phyloP scores from a whole-genome alignment of 495 filamentous ascomycete genomes.

The Neurospora sp. region DNA sequence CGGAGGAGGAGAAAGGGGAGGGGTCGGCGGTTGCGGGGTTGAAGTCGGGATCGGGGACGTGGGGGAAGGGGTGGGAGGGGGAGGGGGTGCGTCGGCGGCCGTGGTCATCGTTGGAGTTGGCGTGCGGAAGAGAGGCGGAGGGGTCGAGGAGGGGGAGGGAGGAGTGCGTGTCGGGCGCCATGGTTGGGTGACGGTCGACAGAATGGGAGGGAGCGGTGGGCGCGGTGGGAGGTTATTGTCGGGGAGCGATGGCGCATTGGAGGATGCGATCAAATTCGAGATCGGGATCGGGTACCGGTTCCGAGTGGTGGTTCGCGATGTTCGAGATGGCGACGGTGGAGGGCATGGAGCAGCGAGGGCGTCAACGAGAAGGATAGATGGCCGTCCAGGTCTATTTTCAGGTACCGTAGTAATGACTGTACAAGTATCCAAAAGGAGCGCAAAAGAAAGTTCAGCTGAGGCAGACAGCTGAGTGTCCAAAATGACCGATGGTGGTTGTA shows the following conservation, averaged over 20 bases:
- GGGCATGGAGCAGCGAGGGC: neutral
- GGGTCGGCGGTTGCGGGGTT: neutral
- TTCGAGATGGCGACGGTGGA: neutral
- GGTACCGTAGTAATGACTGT: neutral
- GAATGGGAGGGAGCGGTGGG: too few species aligned
- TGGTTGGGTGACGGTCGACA: too few species aligned
- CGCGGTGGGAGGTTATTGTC: neutral
- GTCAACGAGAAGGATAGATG: neutral
- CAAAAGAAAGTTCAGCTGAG: neutral
- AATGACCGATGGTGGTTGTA: neutral
- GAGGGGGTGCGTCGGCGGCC: neutral
- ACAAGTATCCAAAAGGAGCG: neutral
- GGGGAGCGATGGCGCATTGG: neutral
- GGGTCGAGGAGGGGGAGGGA: slow-evolving; percentile 4
- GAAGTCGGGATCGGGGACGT: neutral
- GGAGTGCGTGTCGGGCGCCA: slow-evolving; percentile 1
- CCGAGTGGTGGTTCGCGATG: neutral
- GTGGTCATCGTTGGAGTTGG: neutral
- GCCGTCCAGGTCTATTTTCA: too few species aligned
- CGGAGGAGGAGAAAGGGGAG: neutral
- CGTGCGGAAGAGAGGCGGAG: neutral
- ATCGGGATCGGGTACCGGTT: neutral
- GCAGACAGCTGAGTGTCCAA: neutral
- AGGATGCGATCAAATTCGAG: neutral
- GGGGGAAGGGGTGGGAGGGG: neutral